A percentile compares a stretch with the other conserved stretches of the same genome.
Evolutionary conservation across 352 stramenopile species (phyloP).

Genomic region (Globisporangium radiosum): DNA sequence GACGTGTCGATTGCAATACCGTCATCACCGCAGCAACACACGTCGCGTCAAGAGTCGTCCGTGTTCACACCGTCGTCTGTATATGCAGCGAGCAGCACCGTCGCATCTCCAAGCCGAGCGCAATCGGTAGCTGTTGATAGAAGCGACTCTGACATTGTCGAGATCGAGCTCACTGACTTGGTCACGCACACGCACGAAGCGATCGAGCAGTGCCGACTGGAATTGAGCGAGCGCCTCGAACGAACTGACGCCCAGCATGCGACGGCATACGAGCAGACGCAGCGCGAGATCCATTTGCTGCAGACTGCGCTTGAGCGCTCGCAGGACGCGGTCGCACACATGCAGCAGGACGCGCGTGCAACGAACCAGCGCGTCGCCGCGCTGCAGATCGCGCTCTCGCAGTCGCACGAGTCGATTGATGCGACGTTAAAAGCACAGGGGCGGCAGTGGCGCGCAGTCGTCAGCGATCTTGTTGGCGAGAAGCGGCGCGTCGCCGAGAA

Average conservation of each 20-base stretch:
- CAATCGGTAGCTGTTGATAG: not conserved
- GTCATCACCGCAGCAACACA: not conserved
- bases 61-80: not conserved
- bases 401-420: conserved; percentile 28
- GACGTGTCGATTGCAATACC: not conserved
- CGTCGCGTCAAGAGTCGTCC: not conserved
- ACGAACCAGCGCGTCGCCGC: conserved; percentile 17
- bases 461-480: conserved; percentile 33
- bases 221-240: conserved; percentile 17
- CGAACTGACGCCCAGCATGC: conserved; percentile 13
- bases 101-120: not conserved
- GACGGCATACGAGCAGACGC: conserved; percentile 9
- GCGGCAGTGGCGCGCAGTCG: conserved; percentile 38
- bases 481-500: conserved; percentile 36
- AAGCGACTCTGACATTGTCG: conserved; percentile 19
- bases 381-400: conserved; percentile 16
- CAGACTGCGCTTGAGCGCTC: conserved; percentile 19
- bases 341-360: conserved; percentile 25
- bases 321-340: conserved; percentile 12
- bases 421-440: conserved; percentile 27
- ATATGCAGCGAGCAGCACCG: not conserved
- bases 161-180: conserved; percentile 34
- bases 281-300: conserved; percentile 16
- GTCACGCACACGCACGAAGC: conserved; percentile 28
- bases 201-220: conserved; percentile 15